Evolutionary conservation across 2,329 filamentous ascomycete species (phyloP), one percentile per base, ranked within the genome.

Genomic region (Fusarium marasasianum): DNA sequence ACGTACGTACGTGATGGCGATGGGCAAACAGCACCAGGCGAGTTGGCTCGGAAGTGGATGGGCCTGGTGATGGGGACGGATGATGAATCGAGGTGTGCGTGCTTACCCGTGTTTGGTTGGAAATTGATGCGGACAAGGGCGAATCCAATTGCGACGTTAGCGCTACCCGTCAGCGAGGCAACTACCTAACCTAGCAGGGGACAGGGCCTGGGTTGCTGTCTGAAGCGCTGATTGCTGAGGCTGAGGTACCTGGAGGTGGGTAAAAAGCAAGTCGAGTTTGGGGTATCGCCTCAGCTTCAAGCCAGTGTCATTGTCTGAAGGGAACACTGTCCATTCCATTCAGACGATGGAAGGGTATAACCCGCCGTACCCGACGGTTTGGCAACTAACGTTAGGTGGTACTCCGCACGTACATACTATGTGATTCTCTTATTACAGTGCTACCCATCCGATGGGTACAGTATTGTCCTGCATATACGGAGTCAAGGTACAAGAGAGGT

Each of bases 141-240:
- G 47, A 55, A 47, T 47, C 62, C 48, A 69, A 72, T 72, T 58
- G 55, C 57, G 50, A 58, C 29, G 51, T 48, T 62, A 40, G 66
- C 48, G 33, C 73, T 57, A 26, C 35, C 35, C 24, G 64, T 76
- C 73, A 77, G 71, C 71, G 47, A 77, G 66, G 71, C 69, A 63
- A 72, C 48, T 50, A 50, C 47, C 47, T 31, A 50, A 50, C 40
- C 47, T 71, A 51, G 33, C 60, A 59, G 7, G 48, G 26, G 43
- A 35, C 54, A 44, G 40, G 33, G 43, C 66, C 29, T 66, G 10
- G 29, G 15, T 17, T 33, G 29, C 17, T 51, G 47, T 33, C 29
- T 51, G 17, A n/a, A 29, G 22, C 29, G 22, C 29, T 38, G 8
- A 7, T 7, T 20, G 20, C 20, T 29, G 20, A 13, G 31, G 24